A percentile compares a stretch with the other conserved stretches of the same genome.
These are phyloP conservation scores for Orobanche coerulescens DNA, from an alignment of 257 asterid genomes.

Conservation along the genomic window DNA sequence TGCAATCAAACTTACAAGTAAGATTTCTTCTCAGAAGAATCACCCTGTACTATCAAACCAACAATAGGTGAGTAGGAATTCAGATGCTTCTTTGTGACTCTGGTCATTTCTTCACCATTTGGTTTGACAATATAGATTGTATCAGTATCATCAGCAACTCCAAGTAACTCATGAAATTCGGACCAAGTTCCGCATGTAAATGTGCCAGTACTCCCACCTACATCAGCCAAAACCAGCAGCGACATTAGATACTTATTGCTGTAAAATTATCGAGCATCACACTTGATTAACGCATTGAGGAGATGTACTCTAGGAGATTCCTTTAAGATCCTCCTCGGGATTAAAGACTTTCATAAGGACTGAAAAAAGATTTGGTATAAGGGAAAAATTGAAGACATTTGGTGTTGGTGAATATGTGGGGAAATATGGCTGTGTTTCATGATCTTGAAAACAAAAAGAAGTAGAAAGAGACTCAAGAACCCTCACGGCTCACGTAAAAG, in stretches of 20 bases:
- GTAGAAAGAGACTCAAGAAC: neutral
- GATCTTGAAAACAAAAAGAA: constrained; percentile 2
- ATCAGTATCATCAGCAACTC: constrained; percentile 71
- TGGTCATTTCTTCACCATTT: constrained; percentile 85
- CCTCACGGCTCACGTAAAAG: neutral
- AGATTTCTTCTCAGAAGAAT: constrained; percentile 44
- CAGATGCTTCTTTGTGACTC: constrained; percentile 62
- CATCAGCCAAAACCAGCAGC: constrained; percentile 25
- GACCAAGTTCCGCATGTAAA: constrained; percentile 87
- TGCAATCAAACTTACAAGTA: constrained; percentile 50
- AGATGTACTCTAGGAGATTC: neutral
- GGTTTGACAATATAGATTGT: constrained; percentile 66
- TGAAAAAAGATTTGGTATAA: too few relatives aligned
- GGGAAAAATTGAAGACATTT: neutral
- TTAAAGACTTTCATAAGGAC: neutral
- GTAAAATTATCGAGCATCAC: constrained; percentile 8
- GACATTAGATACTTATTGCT: constrained; percentile 10
- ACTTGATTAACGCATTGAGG: constrained; percentile 8
- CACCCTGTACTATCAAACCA: constrained; percentile 64
- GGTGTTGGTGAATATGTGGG: neutral
- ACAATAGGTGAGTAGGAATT: constrained; percentile 55
- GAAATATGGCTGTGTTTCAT: neutral
- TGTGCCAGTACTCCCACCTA: constrained; percentile 50
- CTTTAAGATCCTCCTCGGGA: constrained; percentile 5
- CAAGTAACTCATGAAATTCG: constrained; percentile 85